phyloP scores from a whole-genome alignment of 108 stramenopile genomes.

The Stephanodiscus minutulus region DNA sequence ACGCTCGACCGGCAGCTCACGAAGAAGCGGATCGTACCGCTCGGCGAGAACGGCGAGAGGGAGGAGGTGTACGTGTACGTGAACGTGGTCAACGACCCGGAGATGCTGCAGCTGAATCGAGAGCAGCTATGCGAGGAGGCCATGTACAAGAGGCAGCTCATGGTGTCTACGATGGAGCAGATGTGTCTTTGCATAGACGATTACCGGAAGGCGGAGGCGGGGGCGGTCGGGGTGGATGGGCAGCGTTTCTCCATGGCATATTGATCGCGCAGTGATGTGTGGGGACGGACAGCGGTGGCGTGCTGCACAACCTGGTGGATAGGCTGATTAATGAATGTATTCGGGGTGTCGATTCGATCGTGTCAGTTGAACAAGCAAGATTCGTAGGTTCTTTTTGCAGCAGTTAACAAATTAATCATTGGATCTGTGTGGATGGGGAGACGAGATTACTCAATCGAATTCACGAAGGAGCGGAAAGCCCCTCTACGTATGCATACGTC shows the following conservation, averaged over 20 bases:
- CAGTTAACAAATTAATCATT: too few relatives aligned
- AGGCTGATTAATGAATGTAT: too few relatives aligned
- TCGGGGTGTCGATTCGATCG: too few relatives aligned
- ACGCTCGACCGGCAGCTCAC: slow-evolving; percentile 32
- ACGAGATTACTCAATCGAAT: background rate
- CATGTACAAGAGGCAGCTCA: slow-evolving; percentile 36
- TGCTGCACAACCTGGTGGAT: too few relatives aligned
- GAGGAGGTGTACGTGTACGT: slow-evolving; percentile 34
- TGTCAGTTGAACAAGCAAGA: too few relatives aligned
- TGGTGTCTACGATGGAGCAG: slow-evolving; percentile 36
- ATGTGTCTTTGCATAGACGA: slow-evolving; percentile 45
- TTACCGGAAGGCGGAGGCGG: slow-evolving; percentile 39
- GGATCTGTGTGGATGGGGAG: too few relatives aligned
- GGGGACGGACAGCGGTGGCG: too few relatives aligned
- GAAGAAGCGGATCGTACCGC: slow-evolving; percentile 25
- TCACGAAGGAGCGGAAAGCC: slow-evolving; percentile 35
- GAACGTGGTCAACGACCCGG: slow-evolving; percentile 36
- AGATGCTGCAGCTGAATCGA: slow-evolving; percentile 39
- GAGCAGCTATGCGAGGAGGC: slow-evolving; percentile 41
- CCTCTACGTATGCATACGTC: slow-evolving; percentile 30
- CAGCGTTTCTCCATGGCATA: slow-evolving; percentile 40
- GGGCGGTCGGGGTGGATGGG: slow-evolving; percentile 26
- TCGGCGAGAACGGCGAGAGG: slow-evolving; percentile 13
- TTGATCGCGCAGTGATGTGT: background rate
- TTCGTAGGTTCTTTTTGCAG: too few relatives aligned